Percentiles rank a stretch among this genome's conserved stretches.
phyloP scores from a whole-genome alignment of 148 eudicot genomes.

The Hydrangea macrophylla region DNA sequence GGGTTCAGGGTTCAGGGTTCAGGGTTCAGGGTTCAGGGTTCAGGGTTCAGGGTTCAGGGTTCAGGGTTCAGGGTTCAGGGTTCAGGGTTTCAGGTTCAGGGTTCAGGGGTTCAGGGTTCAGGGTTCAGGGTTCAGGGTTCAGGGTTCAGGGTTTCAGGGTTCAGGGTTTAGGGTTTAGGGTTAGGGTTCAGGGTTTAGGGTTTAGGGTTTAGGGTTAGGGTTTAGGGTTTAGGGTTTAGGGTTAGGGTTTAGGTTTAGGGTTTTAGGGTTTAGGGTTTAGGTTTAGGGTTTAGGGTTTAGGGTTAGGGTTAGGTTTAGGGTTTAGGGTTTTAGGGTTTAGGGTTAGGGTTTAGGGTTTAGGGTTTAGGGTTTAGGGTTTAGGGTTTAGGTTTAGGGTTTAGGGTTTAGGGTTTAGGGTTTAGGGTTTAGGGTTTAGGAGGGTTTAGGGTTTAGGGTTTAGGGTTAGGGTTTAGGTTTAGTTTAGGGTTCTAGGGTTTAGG shows the following conservation, averaged over 20 bases:
- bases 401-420: constrained; percentile 18
- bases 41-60: constrained; percentile 14
- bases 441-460: constrained; percentile 15
- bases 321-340: constrained; percentile 4
- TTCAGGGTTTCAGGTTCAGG: constrained; percentile 21
- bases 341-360: constrained; percentile 8
- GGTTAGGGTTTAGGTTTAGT: constrained; percentile 5
- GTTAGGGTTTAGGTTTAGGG: constrained; percentile 24
- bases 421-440: constrained; percentile 17
- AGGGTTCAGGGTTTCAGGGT: constrained; percentile 25
- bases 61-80: constrained; percentile 17
- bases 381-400: constrained; percentile 11
- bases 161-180: constrained; percentile 32
- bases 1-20: constrained; percentile 8
- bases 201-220: constrained; percentile 23
- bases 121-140: constrained; percentile 17
- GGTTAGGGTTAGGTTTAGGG: constrained; percentile 21
- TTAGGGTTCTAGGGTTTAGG: constrained; percentile 4
- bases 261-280: constrained; percentile 27
- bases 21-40: constrained; percentile 8
- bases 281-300: constrained; percentile 24
- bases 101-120: constrained; percentile 20
- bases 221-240: constrained; percentile 25
- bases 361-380: constrained; percentile 8
- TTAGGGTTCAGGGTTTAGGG: constrained; percentile 25